These are phyloP conservation scores for Xylaria bambusicola DNA, from an alignment of 495 filamentous ascomycete genomes.

Conservation along the genomic window DNA sequence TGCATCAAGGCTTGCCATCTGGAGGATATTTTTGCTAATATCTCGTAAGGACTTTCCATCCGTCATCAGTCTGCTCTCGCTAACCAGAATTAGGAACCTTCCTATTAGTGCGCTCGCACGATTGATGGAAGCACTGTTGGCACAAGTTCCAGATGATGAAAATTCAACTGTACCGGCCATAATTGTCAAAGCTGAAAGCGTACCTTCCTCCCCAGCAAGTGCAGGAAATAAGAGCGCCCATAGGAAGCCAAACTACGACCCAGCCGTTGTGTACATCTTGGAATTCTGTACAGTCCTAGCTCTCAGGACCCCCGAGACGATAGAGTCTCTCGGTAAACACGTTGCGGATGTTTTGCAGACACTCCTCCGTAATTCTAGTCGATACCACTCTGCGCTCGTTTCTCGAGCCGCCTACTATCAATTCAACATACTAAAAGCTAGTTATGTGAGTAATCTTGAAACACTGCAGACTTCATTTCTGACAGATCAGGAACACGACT, in stretches of 20 bases:
- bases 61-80: not conserved
- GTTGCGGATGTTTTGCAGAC: slow-evolving; percentile 78
- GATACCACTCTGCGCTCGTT: slow-evolving; percentile 76
- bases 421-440: slow-evolving; percentile 77
- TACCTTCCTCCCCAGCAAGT: slow-evolving; percentile 59
- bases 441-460: slow-evolving; percentile 67
- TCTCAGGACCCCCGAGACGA: slow-evolving; percentile 71
- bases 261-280: slow-evolving; percentile 80
- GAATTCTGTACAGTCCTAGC: slow-evolving; percentile 86
- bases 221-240: slow-evolving; percentile 50
- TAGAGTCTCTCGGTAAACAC: slow-evolving; percentile 70
- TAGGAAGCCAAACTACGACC: slow-evolving; percentile 73
- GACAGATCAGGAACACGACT: slow-evolving; percentile 71
- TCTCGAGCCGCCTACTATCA: slow-evolving; percentile 86
- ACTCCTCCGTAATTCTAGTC: slow-evolving; percentile 74
- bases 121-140: slow-evolving; percentile 71
- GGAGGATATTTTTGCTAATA: slow-evolving; percentile 78
- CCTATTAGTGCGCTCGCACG: slow-evolving; percentile 64
- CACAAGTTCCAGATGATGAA: slow-evolving; percentile 83
- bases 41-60: slow-evolving; percentile 60
- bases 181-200: slow-evolving; percentile 80
- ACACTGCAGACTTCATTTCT: slow-evolving; percentile 11
- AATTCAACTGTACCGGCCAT: slow-evolving; percentile 70
- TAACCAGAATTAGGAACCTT: slow-evolving; percentile 57
- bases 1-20: slow-evolving; percentile 89